phyloP scores from a whole-genome alignment of 2,329 filamentous ascomycete species.

The Metarhizium rileyi region DNA sequence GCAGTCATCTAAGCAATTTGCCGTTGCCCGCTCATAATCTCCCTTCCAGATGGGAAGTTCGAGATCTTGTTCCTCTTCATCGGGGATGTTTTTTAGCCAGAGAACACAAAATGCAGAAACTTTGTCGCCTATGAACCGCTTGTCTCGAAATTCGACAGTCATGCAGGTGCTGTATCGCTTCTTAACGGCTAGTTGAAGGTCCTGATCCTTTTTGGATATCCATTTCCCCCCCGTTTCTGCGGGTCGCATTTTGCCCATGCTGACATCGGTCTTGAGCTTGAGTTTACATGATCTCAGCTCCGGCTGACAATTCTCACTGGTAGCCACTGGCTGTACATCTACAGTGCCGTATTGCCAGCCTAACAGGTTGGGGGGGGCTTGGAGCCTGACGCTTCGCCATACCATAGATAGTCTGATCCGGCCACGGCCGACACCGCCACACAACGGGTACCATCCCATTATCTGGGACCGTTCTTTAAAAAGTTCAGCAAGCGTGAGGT shows the following conservation, averaged over 20 bases:
- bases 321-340: constrained; percentile 45
- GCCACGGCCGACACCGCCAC: constrained; percentile 65
- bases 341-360: constrained; percentile 68
- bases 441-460: constrained; percentile 55
- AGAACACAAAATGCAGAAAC: constrained; percentile 53
- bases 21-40: constrained; percentile 37
- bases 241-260: constrained; percentile 47
- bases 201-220: constrained; percentile 36
- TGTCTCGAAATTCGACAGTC: constrained; percentile 45
- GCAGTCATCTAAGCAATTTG: constrained; percentile 29
- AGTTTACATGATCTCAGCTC: constrained; percentile 41
- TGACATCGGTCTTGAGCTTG: constrained; percentile 50
- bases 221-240: constrained; percentile 35
- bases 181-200: constrained; percentile 43
- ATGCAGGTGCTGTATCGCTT: constrained; percentile 46
- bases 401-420: constrained; percentile 60
- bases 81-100: constrained; percentile 60
- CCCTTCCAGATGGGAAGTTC: constrained; percentile 58
- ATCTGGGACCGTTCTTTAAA: constrained; percentile 55
- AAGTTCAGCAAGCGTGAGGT: constrained; percentile 52
- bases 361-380: constrained; percentile 45
- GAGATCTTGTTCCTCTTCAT: constrained; percentile 53
- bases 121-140: constrained; percentile 36
- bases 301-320: constrained; percentile 32
- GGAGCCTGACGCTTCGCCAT: constrained; percentile 58